phyloP scores from a whole-genome alignment of 108 stramenopile genomes.

The Nitzschia sp. region DNA sequence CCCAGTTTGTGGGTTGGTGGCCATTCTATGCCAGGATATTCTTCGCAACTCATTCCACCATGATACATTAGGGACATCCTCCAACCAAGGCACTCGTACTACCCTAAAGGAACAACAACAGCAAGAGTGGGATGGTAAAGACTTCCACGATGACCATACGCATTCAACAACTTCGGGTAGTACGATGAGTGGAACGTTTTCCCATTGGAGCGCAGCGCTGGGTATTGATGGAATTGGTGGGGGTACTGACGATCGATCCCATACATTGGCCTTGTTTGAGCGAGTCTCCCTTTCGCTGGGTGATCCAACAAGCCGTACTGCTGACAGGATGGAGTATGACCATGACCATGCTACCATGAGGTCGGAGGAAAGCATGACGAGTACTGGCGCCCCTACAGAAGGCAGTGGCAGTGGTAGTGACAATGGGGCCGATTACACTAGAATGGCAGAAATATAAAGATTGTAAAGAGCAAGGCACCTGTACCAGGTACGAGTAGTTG shows the following conservation, averaged over 20 bases:
- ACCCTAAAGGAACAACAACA: too few relatives aligned
- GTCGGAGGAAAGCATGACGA: neutral
- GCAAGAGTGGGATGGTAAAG: too few relatives aligned
- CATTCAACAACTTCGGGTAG: too few relatives aligned
- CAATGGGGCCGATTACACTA: neutral
- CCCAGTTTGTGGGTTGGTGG: conserved; percentile 31
- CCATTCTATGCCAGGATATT: conserved; percentile 17
- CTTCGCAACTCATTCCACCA: conserved; percentile 1
- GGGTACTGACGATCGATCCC: too few relatives aligned
- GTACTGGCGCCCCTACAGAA: neutral
- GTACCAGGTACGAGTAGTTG: too few relatives aligned
- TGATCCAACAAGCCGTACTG: neutral
- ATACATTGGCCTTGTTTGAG: conserved; percentile 7
- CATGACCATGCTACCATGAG: neutral
- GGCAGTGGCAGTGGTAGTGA: neutral
- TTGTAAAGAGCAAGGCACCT: neutral
- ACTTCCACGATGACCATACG: too few relatives aligned
- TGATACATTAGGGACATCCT: too few relatives aligned
- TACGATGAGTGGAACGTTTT: too few relatives aligned
- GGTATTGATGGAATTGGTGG: too few relatives aligned
- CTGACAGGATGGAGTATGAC: neutral
- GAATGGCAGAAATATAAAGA: neutral
- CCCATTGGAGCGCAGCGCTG: too few relatives aligned
- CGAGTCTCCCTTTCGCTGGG: neutral
- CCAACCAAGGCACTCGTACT: too few relatives aligned